phyloP scores from a whole-genome alignment of 768 basidiomycete species.

The Leccinum boreale region DNA sequence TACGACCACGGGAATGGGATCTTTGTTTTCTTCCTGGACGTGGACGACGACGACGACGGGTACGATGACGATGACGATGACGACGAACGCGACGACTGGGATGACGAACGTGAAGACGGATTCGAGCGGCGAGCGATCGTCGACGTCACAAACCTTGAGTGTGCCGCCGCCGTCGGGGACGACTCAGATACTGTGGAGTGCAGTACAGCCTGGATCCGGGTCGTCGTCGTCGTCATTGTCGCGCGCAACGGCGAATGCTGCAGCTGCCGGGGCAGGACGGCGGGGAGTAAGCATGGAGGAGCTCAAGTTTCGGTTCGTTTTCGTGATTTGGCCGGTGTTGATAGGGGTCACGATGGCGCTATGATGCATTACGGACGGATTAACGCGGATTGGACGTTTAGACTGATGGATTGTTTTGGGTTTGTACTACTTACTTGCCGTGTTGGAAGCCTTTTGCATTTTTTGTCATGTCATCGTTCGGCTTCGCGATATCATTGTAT shows the following conservation, averaged over 20 bases:
- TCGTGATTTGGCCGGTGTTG: constrained; percentile 54
- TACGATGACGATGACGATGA: not conserved
- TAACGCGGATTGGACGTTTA: not conserved
- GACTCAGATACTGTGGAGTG: not conserved
- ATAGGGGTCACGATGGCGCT: constrained; percentile 56
- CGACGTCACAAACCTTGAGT: constrained; percentile 1
- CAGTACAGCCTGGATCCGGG: not conserved
- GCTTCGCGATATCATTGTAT: not conserved
- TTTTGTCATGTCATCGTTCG: not conserved
- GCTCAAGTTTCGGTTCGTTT: constrained; percentile 46
- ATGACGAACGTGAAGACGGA: not conserved
- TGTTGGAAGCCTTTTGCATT: not conserved
- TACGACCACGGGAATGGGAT: constrained; percentile 1
- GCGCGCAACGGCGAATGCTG: constrained; percentile 14
- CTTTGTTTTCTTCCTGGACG: not conserved
- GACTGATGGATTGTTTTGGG: not conserved
- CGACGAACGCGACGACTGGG: not conserved
- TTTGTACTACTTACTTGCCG: not conserved
- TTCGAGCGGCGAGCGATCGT: not conserved
- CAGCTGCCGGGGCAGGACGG: constrained; percentile 1
- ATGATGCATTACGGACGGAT: constrained; percentile 18
- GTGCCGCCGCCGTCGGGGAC: constrained; percentile 10
- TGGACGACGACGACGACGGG: constrained; percentile 1
- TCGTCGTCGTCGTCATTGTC: constrained; percentile 1
- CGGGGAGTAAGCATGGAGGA: constrained; percentile 31